Evolutionary conservation across 2,329 filamentous ascomycete genomes (phyloP), one percentile per base, ranked within the genome.

Genomic region (Thyridium curvatum): DNA sequence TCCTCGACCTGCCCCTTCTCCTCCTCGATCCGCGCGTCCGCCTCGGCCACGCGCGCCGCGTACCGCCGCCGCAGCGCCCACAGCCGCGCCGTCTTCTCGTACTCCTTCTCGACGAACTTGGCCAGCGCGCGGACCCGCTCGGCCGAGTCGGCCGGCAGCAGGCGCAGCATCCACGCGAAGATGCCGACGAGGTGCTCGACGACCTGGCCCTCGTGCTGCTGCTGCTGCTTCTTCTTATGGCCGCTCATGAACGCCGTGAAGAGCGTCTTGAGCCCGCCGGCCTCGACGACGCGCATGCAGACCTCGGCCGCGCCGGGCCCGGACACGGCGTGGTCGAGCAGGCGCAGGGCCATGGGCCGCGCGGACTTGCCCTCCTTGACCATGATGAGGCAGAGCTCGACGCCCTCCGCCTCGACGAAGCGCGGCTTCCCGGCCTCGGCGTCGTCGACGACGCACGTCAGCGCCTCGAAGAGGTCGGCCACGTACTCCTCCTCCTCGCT

Each of bases 41-140:
- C 79, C 0, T 71, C 65, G 1, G 63, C 66, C 2, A 94, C 62
- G 13, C 77, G 72, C 0, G 71, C 66, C 0, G 75, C 74, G 55
- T 89, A 94, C 12, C 86, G 83, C 35, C 77, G 66, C 31, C 90
- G 77, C 35, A 96, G 60, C 43, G 74, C 69, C 29, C 94, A 59
- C 4, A 97, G 68, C 55, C 82, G 86, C 6, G 57, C 65, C 30
- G 88, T 78, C 68, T 97, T 97, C 49, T 83, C 87, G 57, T 94
- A 95, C 47, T 95, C 82, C 56, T 88, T 94, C 60, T 98, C 93
- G 14, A 95, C 84, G 52, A 97, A 97, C 55, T 98, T 98, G 35
- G 90, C 91, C 4, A 97, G 72, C 1, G 84, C 77, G 4, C 93
- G 79, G 50, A 97, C 94, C 6, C 93, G 77, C 26, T 82, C 73